These are phyloP conservation scores for Pyrenophora graminea DNA, from an alignment of 2,329 filamentous ascomycete species.

Conservation along the genomic window DNA sequence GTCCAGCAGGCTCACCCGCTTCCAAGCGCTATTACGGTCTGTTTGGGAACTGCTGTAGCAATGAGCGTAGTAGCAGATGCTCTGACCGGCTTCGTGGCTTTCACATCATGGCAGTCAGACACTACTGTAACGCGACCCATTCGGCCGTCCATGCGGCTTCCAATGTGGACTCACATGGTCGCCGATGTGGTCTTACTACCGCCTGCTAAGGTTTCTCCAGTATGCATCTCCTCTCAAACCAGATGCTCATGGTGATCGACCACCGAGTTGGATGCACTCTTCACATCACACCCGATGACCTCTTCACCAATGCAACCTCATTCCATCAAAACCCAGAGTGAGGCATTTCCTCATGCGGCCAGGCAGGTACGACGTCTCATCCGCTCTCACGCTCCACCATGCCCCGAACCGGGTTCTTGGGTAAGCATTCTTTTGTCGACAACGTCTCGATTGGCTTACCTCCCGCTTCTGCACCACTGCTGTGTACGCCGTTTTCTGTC, in stretches of 20 bases:
- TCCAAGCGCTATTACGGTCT: slow-evolving; percentile 22
- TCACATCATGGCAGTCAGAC: slow-evolving; percentile 27
- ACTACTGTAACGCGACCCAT: slow-evolving; percentile 24
- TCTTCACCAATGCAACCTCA: too few species aligned
- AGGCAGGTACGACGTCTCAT: slow-evolving; percentile 19
- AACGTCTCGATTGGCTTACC: slow-evolving; percentile 23
- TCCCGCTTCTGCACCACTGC: slow-evolving; percentile 20
- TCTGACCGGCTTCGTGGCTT: slow-evolving; percentile 18
- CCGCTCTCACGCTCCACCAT: slow-evolving; percentile 9
- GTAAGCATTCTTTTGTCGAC: slow-evolving; percentile 7
- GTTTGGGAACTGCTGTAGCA: slow-evolving; percentile 8
- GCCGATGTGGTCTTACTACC: slow-evolving; percentile 16
- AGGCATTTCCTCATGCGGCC: too few species aligned
- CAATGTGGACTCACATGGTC: slow-evolving; percentile 14
- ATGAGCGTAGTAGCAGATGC: slow-evolving; percentile 11
- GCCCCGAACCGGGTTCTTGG: slow-evolving; percentile 36
- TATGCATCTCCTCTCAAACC: background rate
- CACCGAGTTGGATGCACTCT: background rate
- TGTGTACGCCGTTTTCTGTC: slow-evolving; percentile 47
- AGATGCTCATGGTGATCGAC: background rate
- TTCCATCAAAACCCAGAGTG: too few species aligned
- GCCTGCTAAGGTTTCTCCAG: slow-evolving; percentile 10
- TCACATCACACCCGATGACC: background rate
- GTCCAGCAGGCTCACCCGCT: slow-evolving; percentile 3
- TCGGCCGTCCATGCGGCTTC: slow-evolving; percentile 16